Evolutionary conservation across 2,329 filamentous ascomycete species (phyloP).

Genomic region (Ploettnerulaceae sp.): DNA sequence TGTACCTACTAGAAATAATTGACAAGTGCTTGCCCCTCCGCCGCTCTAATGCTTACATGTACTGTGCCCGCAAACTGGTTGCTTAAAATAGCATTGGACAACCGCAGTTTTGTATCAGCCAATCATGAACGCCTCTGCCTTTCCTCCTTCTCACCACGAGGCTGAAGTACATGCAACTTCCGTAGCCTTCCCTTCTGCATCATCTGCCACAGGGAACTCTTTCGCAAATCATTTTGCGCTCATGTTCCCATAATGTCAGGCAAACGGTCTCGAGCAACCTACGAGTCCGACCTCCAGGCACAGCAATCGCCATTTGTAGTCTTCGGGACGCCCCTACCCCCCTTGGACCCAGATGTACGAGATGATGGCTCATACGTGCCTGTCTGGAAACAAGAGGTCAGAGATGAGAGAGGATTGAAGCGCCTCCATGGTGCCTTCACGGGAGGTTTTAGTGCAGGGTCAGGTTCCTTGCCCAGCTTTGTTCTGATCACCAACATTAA

Average conservation of each 20-base stretch:
- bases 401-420: conserved; percentile 85
- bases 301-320: conserved; percentile 68
- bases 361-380: conserved; percentile 92
- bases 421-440: conserved; percentile 94
- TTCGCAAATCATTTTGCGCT: not conserved
- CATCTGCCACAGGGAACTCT: not conserved
- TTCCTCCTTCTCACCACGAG: conserved; percentile 3
- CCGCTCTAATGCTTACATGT: no score
- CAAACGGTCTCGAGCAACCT: conserved; percentile 75
- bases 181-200: conserved; percentile 9
- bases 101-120: conserved; percentile 3
- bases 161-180: conserved; percentile 5
- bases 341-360: conserved; percentile 67
- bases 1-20: no score
- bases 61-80: no score
- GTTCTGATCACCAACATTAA: conserved; percentile 16
- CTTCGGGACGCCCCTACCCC: conserved; percentile 81
- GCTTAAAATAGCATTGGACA: conserved; percentile 1
- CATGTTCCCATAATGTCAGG: conserved; percentile 53
- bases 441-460: conserved; percentile 94
- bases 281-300: conserved; percentile 67
- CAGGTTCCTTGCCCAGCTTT: conserved; percentile 36
- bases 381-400: conserved; percentile 97
- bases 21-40: no score
- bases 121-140: conserved; percentile 4